phyloP scores from a whole-genome alignment of 2,329 filamentous ascomycete species.

The Sporothrix protearum region DNA sequence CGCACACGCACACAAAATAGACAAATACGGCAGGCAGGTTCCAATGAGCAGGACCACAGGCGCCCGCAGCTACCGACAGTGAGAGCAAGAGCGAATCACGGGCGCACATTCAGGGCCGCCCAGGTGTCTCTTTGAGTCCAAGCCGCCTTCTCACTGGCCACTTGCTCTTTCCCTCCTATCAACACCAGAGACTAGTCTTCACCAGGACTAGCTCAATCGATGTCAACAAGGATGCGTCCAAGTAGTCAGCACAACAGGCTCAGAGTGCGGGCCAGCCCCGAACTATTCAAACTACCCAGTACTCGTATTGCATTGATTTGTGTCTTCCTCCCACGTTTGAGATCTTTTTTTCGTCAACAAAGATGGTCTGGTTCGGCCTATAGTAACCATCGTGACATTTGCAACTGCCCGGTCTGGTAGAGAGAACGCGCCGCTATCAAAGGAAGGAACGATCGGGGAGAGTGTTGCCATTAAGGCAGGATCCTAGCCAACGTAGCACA shows the following conservation, averaged over 20 bases:
- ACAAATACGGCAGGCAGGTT: not conserved
- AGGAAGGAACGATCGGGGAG: not conserved
- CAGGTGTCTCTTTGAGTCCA: not conserved
- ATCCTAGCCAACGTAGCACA: not conserved
- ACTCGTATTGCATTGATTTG: not conserved
- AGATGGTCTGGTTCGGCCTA: not conserved
- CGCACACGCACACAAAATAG: too few species aligned
- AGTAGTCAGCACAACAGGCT: slow-evolving; percentile 3
- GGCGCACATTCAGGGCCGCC: not conserved
- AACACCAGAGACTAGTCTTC: not conserved
- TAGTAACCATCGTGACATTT: not conserved
- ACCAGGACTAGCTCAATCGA: not conserved
- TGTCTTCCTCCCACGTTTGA: not conserved
- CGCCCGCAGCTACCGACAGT: not conserved
- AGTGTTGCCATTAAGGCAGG: not conserved
- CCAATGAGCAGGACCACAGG: not conserved
- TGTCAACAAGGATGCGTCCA: not conserved
- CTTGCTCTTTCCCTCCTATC: not conserved
- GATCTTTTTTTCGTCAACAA: not conserved
- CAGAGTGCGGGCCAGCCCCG: not conserved
- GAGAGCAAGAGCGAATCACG: not conserved
- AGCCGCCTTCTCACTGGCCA: not conserved
- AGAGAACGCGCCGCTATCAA: not conserved
- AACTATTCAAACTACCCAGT: not conserved
- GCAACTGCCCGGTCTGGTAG: not conserved